Evolutionary conservation across 352 stramenopile species (phyloP).

Genomic region (Phytophthora agathidicida): DNA sequence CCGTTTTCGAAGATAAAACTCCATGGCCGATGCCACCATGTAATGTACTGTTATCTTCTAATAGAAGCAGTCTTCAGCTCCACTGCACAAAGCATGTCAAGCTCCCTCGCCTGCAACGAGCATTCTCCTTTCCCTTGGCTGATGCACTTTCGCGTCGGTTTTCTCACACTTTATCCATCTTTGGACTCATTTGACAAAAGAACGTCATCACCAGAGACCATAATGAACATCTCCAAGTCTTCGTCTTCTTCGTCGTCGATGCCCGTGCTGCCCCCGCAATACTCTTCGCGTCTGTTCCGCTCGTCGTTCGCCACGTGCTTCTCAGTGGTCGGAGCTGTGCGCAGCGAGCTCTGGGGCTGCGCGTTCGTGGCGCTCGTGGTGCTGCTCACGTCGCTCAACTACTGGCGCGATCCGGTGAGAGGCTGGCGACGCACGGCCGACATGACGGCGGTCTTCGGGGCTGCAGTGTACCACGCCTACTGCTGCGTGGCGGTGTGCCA

Average conservation of each 20-base stretch:
- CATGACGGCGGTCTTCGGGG: constrained; percentile 67
- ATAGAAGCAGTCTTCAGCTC: too few relatives aligned
- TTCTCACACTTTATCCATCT: constrained; percentile 25
- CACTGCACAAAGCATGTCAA: background rate
- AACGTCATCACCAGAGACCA: background rate
- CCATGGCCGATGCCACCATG: too few relatives aligned
- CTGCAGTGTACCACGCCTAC: constrained; percentile 73
- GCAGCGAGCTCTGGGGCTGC: constrained; percentile 70
- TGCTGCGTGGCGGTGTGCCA: constrained; percentile 60
- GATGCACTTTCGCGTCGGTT: constrained; percentile 17
- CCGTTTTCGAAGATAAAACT: too few relatives aligned
- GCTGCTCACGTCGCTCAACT: constrained; percentile 86
- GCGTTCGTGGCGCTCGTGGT: constrained; percentile 66
- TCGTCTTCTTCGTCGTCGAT: constrained; percentile 1
- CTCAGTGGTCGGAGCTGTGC: constrained; percentile 59
- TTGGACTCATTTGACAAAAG: constrained; percentile 22
- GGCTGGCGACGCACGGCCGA: constrained; percentile 78
- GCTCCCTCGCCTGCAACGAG: background rate
- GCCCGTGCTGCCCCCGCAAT: constrained; percentile 69
- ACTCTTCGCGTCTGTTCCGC: constrained; percentile 71
- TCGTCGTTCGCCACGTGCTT: constrained; percentile 76
- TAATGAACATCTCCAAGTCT: constrained; percentile 5
- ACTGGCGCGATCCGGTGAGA: constrained; percentile 76
- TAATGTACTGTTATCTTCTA: too few relatives aligned
- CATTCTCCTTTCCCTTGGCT: constrained; percentile 2